Percentiles rank a stretch among this genome's conserved stretches.
Evolutionary conservation across 2,329 filamentous ascomycete species (phyloP).

Genomic region (Cladobotryum mycophilum): DNA sequence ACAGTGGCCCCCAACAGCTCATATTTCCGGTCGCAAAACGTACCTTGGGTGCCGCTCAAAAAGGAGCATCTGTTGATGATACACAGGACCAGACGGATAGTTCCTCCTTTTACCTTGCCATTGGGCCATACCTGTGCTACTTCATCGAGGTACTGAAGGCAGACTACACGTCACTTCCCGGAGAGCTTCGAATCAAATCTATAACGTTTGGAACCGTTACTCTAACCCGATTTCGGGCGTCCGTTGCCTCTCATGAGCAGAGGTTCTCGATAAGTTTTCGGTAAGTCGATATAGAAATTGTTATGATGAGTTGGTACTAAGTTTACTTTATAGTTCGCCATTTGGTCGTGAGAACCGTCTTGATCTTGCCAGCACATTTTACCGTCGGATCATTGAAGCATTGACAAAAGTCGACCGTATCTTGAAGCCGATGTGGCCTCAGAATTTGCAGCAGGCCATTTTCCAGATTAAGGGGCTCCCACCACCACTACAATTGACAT

Average conservation of each 20-base stretch:
- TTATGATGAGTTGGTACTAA: background rate
- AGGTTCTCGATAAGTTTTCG: constrained; percentile 50
- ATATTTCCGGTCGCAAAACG: constrained; percentile 50
- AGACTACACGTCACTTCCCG: constrained; percentile 34
- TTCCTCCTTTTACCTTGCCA: constrained; percentile 48
- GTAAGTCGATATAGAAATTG: constrained; percentile 25
- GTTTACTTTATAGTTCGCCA: constrained; percentile 27
- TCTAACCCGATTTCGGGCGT: constrained; percentile 45
- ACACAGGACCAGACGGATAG: constrained; percentile 41
- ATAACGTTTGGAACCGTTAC: constrained; percentile 47
- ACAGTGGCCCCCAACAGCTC: constrained; percentile 23
- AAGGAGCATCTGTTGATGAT: constrained; percentile 36
- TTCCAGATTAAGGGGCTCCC: constrained; percentile 48
- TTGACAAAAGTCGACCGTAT: constrained; percentile 49
- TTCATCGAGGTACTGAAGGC: constrained; percentile 44
- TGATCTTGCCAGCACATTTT: constrained; percentile 49
- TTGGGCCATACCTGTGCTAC: constrained; percentile 48
- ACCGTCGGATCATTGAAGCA: constrained; percentile 47
- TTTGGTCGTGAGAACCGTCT: constrained; percentile 38
- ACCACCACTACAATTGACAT: constrained; percentile 46
- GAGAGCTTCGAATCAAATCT: constrained; percentile 45
- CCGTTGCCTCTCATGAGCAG: constrained; percentile 47
- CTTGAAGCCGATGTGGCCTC: constrained; percentile 53
- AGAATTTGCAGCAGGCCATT: constrained; percentile 46
- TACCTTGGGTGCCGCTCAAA: constrained; percentile 33